These are phyloP conservation scores for Adenanthera pavonina DNA, from an alignment of 306 rosid species.

Conservation along the genomic window DNA sequence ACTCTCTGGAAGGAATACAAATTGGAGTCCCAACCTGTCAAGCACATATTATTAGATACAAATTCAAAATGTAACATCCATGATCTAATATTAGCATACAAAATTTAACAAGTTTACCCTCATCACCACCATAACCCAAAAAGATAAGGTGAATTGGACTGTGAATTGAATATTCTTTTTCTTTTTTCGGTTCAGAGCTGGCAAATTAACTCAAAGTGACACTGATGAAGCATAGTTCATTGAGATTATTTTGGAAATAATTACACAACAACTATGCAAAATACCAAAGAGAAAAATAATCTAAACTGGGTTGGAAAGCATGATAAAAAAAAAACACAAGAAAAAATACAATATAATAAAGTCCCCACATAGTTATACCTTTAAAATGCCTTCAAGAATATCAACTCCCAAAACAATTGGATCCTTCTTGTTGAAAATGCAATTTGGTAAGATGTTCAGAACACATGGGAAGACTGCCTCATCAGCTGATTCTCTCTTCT, in stretches of 20 bases:
- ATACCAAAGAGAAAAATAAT: background rate
- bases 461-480: conserved; percentile 96
- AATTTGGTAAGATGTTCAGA: conserved; percentile 78
- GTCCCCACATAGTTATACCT: conserved; percentile 55
- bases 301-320: background rate
- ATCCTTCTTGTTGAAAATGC: conserved; percentile 93
- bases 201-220: background rate
- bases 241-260: conserved; percentile 23
- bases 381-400: conserved; percentile 83
- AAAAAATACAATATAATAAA: conserved; percentile 6
- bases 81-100: conserved; percentile 1
- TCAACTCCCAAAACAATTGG: conserved; percentile 98
- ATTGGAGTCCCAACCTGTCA: conserved; percentile 92
- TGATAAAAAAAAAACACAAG: background rate
- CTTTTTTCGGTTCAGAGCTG: background rate
- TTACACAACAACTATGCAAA: background rate
- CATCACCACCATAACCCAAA: conserved; percentile 32
- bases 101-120: background rate
- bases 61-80: conserved; percentile 15
- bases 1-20: conserved; percentile 86
- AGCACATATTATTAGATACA: conserved; percentile 35
- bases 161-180: background rate
- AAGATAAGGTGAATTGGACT: background rate
- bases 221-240: background rate
- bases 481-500: conserved; percentile 88